phyloP scores from a whole-genome alignment of 192 early-diverging fungal species.

The Coemansia biformis region DNA sequence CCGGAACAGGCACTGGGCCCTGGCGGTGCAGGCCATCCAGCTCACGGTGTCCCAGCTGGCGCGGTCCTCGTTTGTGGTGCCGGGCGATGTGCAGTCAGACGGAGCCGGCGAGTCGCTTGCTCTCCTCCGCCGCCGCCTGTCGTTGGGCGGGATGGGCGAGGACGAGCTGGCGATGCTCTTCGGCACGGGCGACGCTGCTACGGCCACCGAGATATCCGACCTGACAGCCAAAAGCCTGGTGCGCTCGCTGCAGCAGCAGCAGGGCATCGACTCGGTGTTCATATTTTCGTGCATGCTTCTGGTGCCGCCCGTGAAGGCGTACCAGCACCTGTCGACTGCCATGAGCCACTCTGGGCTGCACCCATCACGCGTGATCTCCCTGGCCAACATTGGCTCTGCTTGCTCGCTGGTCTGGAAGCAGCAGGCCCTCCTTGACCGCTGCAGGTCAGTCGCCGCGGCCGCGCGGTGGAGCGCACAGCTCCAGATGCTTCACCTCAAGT shows the following conservation, averaged over 20 bases:
- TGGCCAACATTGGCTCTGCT: slow-evolving; percentile 56
- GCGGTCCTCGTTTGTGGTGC: slow-evolving; percentile 24
- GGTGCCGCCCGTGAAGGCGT: slow-evolving; percentile 15
- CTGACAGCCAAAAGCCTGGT: slow-evolving; percentile 21
- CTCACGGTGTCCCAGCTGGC: slow-evolving; percentile 29
- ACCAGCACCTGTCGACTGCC: slow-evolving; percentile 34
- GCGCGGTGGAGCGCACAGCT: slow-evolving; percentile 66
- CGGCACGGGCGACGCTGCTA: neutral
- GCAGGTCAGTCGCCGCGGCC: slow-evolving; percentile 54
- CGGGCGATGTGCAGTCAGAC: slow-evolving; percentile 1
- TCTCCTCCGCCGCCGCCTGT: slow-evolving; percentile 17
- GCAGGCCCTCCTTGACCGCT: slow-evolving; percentile 56
- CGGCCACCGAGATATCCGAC: slow-evolving; percentile 2
- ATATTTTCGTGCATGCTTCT: slow-evolving; percentile 38
- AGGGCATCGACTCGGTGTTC: slow-evolving; percentile 34
- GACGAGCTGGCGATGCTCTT: slow-evolving; percentile 22
- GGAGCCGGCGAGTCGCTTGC: slow-evolving; percentile 7
- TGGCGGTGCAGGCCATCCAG: slow-evolving; percentile 31
- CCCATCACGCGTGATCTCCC: slow-evolving; percentile 29
- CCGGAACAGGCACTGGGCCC: slow-evolving; percentile 36
- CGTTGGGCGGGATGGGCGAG: slow-evolving; percentile 21
- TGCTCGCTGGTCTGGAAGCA: slow-evolving; percentile 63
- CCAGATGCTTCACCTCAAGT: slow-evolving; percentile 55
- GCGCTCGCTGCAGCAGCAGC: slow-evolving; percentile 39
- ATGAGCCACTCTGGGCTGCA: slow-evolving; percentile 40